phyloP scores from a whole-genome alignment of 345 rosid species.

The Isatis tinctoria region DNA sequence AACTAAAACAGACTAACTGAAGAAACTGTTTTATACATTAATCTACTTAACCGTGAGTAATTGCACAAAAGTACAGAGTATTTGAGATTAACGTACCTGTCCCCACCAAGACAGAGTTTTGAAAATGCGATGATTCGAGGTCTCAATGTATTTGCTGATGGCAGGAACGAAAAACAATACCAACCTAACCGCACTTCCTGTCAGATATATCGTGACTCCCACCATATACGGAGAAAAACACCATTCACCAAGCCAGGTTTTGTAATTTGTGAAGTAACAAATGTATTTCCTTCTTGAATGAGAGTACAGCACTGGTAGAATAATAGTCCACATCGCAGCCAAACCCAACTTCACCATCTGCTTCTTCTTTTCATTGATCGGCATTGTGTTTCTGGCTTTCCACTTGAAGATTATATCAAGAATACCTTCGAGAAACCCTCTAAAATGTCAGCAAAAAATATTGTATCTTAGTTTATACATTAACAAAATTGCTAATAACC shows the following conservation, averaged over 20 bases:
- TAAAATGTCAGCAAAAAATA: slow-evolving; percentile 8
- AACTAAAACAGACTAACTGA: background rate
- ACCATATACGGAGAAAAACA: slow-evolving; percentile 88
- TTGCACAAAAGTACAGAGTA: slow-evolving; percentile 5
- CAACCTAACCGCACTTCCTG: slow-evolving; percentile 66
- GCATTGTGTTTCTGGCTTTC: slow-evolving; percentile 73
- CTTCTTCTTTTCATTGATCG: slow-evolving; percentile 53
- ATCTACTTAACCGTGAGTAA: background rate
- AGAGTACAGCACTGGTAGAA: slow-evolving; percentile 74
- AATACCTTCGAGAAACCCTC: slow-evolving; percentile 50
- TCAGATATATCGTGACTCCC: slow-evolving; percentile 64
- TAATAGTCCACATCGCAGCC: slow-evolving; percentile 73
- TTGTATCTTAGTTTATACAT: background rate
- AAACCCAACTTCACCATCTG: slow-evolving; percentile 60
- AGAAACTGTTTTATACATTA: background rate
- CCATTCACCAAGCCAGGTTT: slow-evolving; percentile 77
- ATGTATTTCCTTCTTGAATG: slow-evolving; percentile 72
- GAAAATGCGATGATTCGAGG: slow-evolving; percentile 64
- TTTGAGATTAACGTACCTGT: slow-evolving; percentile 47
- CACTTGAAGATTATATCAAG: slow-evolving; percentile 82
- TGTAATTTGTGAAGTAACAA: slow-evolving; percentile 58
- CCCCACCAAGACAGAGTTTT: slow-evolving; percentile 68
- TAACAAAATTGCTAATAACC: slow-evolving; percentile 40
- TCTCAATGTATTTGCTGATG: slow-evolving; percentile 72
- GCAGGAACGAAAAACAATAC: slow-evolving; percentile 86